A percentile compares a stretch with the other conserved stretches of the same genome.
Evolutionary conservation across 2,329 filamentous ascomycete genomes (phyloP).

Genomic region (Arthrobotrys iridis): DNA sequence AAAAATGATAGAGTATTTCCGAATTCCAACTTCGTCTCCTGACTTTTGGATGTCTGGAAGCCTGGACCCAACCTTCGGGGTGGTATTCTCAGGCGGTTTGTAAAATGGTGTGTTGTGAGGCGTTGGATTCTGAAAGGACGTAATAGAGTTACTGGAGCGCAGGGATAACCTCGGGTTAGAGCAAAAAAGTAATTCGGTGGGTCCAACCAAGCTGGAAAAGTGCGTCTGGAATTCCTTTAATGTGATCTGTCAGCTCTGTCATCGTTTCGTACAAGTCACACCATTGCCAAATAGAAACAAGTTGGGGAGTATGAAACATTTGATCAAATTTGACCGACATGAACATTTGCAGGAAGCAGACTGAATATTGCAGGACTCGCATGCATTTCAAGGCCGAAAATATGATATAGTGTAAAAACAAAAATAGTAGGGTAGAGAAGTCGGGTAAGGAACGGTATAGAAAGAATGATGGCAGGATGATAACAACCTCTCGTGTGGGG

Average conservation of each 20-base stretch:
- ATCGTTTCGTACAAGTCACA: constrained; percentile 1
- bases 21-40: constrained; percentile 45
- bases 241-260: constrained; percentile 22
- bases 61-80: constrained; percentile 6
- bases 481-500: constrained; percentile 7
- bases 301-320: neutral
- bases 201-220: neutral
- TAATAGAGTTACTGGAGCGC: constrained; percentile 25
- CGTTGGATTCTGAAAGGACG: constrained; percentile 49
- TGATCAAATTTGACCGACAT: constrained; percentile 17
- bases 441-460: neutral
- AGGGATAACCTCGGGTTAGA: constrained; percentile 28
- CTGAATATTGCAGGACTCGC: constrained; percentile 8
- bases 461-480: constrained; percentile 26
- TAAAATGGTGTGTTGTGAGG: constrained; percentile 38
- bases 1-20: constrained; percentile 5
- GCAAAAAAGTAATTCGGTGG: neutral
- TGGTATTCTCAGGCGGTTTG: no score
- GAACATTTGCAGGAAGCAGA: constrained; percentile 20
- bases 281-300: constrained; percentile 8
- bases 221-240: constrained; percentile 41
- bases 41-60: constrained; percentile 5
- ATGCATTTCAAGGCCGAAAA: constrained; percentile 33
- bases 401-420: neutral
- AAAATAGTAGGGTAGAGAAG: neutral